Evolutionary conservation across 306 rosid genomes (phyloP), one percentile per base, ranked within the genome.

Genomic region (Pyrus betulifolia): DNA sequence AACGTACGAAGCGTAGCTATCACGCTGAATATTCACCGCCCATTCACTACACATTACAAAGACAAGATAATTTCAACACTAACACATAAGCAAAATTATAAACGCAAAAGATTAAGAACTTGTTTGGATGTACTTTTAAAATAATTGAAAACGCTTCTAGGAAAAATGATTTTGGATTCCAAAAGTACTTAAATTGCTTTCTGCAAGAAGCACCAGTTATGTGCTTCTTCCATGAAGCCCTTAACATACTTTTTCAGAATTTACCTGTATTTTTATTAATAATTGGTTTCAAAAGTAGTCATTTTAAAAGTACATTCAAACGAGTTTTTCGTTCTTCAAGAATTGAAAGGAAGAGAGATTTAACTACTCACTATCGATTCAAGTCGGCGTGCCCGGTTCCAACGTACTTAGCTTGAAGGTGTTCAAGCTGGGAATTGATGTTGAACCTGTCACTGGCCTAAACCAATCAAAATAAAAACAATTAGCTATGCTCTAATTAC

Each of bases 391-490:
- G 98, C 11, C 96, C 98, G 38, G 98, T 94, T 75, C 97, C 97
- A 21, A 94, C 96, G 74, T 94, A 94, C 82, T 92, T 94, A 45
- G 97, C 97, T 84, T 90, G 97, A 23, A 92, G 97, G 72, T 92
- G 97, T 76, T 94, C 96, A 19, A 94, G 96, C 78, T 90, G 96
- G 67, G 98, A 94, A 78, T 95, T 95, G 89, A 95, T 92, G 84
- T 95, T 95, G 80, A 92, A 92, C 87, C 98, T 88, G 54, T 94
- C 97, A 72, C 97, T 94, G 76, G 98, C 98, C 97, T 90, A 86
- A 77, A 79, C 13, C 11, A 15, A 74, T 45, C 31, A 0, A 31
- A 42, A 70, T 11, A 6, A 28, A 68, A 74, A 69, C 38, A 67
- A 7, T 54, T 12, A 62, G 58, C 52, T 10, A 18, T 22, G 22